A percentile compares a stretch with the other conserved stretches of the same genome.
Conservation (phyloP, 2,329 filamentous ascomycete genomes). For the Ophiostoma perfectum region DNA sequence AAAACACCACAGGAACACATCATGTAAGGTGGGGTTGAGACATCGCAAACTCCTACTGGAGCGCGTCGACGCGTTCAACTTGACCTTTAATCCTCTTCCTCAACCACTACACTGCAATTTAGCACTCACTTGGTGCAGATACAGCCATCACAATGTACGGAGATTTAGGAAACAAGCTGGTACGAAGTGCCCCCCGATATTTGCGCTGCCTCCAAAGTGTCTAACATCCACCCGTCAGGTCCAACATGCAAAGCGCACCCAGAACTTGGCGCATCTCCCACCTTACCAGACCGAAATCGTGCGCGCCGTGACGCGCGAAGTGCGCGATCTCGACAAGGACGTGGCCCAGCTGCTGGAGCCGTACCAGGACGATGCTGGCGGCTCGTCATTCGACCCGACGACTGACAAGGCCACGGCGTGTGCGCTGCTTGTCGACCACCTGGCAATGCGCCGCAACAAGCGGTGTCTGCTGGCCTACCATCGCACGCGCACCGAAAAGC, state of each 20-base stretch:
- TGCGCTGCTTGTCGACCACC: constrained; percentile 83
- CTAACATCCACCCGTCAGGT: constrained; percentile 50
- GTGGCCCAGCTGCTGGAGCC: constrained; percentile 72
- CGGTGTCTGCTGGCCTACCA: constrained; percentile 93
- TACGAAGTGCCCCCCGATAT: constrained; percentile 36
- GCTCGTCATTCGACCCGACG: constrained; percentile 70
- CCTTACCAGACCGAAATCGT: constrained; percentile 91
- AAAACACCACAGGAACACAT: background rate
- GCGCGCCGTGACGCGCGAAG: constrained; percentile 80
- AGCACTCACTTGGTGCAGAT: background rate
- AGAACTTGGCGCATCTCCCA: constrained; percentile 77
- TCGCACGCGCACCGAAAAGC: constrained; percentile 78
- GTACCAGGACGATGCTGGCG: constrained; percentile 53
- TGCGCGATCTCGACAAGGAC: constrained; percentile 87
- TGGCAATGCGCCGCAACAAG: constrained; percentile 94
- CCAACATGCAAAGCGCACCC: constrained; percentile 91
- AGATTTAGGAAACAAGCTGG: constrained; percentile 79
- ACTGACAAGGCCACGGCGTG: constrained; percentile 79
- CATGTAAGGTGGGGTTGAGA: constrained; percentile 11
- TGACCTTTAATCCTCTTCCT: background rate
- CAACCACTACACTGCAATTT: background rate
- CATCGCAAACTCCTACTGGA: background rate
- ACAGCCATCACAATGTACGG: constrained; percentile 63
- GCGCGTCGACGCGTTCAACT: constrained; percentile 11
- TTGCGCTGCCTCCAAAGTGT: background rate